phyloP scores from a whole-genome alignment of 306 rosid genomes.

The Ormosia emarginata region DNA sequence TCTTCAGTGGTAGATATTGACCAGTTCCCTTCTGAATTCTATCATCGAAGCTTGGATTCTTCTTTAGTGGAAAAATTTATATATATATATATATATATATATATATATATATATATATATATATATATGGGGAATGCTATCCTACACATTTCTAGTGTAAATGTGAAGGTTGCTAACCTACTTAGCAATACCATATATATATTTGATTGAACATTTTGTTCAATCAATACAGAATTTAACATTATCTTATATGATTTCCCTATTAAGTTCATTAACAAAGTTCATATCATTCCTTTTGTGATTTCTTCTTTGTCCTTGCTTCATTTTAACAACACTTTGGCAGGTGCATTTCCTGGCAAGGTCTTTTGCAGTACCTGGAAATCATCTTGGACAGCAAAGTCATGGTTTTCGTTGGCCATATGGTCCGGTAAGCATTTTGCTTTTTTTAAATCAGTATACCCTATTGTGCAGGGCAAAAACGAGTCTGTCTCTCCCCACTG shows the following conservation, averaged over 20 bases:
- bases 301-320: slow-evolving; percentile 10
- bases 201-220: too few relatives aligned
- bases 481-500: background rate
- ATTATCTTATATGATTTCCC: background rate
- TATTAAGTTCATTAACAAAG: slow-evolving; percentile 4
- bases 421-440: slow-evolving; percentile 75
- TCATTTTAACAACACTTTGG: slow-evolving; percentile 21
- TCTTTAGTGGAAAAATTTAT: background rate
- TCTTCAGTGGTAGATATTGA: background rate
- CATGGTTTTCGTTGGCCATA: slow-evolving; percentile 97
- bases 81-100: too few relatives aligned
- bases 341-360: slow-evolving; percentile 97
- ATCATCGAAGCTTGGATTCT: background rate
- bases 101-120: too few relatives aligned
- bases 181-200: too few relatives aligned
- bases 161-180: too few relatives aligned
- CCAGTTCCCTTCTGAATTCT: background rate
- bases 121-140: too few relatives aligned
- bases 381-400: slow-evolving; percentile 96
- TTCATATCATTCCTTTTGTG: background rate
- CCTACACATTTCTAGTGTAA: too few relatives aligned
- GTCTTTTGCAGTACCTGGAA: slow-evolving; percentile 89
- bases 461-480: background rate
- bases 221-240: background rate
- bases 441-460: background rate